Evolutionary conservation across 139 green algal genomes (phyloP), one percentile per base, ranked within the genome.

Genomic region (Tetraselmis chui): DNA sequence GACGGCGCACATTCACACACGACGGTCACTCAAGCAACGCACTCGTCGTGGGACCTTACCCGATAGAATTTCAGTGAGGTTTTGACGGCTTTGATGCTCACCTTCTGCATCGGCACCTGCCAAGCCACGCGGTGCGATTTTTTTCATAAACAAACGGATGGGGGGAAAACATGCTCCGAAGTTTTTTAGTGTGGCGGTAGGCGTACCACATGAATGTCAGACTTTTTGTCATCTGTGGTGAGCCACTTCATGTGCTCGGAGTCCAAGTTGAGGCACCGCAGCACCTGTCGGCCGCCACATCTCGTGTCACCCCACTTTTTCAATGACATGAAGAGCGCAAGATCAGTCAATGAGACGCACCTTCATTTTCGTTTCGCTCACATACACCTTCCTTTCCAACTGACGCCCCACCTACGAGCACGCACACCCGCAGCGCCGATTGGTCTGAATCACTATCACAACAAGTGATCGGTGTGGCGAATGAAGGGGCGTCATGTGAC

Each of bases 121-220:
- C 75, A 27, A n/a, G n/a, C n/a, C n/a, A n/a, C n/a, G n/a, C n/a
- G n/a, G n/a, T n/a, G n/a, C n/a, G n/a, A n/a, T n/a, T n/a, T n/a
- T n/a, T n/a, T n/a, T n/a, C n/a, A n/a, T n/a, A n/a, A n/a, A n/a
- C n/a, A n/a, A n/a, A n/a, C n/a, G n/a, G n/a, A n/a, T n/a, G n/a
- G n/a, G n/a, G n/a, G n/a, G n/a, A n/a, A n/a, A n/a, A n/a, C n/a
- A n/a, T n/a, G n/a, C n/a, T n/a, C n/a, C n/a, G n/a, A n/a, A n/a
- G n/a, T n/a, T n/a, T n/a, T n/a, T n/a, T n/a, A n/a, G n/a, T n/a
- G n/a, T n/a, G n/a, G n/a, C n/a, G n/a, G n/a, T n/a, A n/a, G 45
- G 45, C 86, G 83, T 76, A 96, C 92, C 76, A 89, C 95, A 75
- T 98, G 95, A 27, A 98, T 85, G 87, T 93, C 91, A 25, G 92